These are phyloP conservation scores for Effrenium voratum DNA, from an alignment of 73 alveolate genomes.

Conservation along the genomic window DNA sequence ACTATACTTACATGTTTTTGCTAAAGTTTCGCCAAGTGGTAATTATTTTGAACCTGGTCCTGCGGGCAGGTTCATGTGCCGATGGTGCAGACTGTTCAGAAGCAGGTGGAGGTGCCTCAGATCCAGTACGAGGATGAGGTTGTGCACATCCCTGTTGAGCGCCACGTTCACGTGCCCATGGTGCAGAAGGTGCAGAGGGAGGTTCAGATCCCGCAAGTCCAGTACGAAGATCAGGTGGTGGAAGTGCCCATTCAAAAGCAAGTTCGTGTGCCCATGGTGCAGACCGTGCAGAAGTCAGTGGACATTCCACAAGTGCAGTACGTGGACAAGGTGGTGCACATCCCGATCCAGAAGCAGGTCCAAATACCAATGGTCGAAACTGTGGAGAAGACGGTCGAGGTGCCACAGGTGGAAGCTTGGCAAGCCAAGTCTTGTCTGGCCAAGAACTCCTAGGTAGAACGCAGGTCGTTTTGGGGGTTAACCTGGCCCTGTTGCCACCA, in stretches of 20 bases:
- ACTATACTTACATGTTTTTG: no score
- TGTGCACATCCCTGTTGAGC: neutral
- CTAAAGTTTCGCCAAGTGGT: no score
- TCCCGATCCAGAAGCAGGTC: conserved; percentile 22
- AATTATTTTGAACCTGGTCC: no score
- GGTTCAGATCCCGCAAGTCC: conserved; percentile 49
- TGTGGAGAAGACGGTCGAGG: conserved; percentile 29
- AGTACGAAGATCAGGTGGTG: neutral
- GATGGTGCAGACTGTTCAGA: conserved; percentile 41
- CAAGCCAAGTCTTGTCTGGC: no score
- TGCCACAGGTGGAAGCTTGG: conserved; percentile 50
- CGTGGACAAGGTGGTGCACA: conserved; percentile 35
- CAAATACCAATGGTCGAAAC: conserved; percentile 32
- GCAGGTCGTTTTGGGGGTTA: no score
- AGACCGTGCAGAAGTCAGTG: conserved; percentile 32
- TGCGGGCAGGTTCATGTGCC: conserved; percentile 38
- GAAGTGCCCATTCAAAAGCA: neutral
- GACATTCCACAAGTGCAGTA: conserved; percentile 38
- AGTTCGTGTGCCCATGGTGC: conserved; percentile 51
- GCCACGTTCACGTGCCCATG: conserved; percentile 35
- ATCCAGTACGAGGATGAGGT: conserved; percentile 39
- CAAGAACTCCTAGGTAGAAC: no score
- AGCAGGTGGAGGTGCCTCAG: conserved; percentile 23
- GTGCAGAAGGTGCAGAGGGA: conserved; percentile 39
- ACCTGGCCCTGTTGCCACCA: no score